Evolutionary conservation across 768 basidiomycete genomes (phyloP).

Genomic region (Mycena epipterygia): DNA sequence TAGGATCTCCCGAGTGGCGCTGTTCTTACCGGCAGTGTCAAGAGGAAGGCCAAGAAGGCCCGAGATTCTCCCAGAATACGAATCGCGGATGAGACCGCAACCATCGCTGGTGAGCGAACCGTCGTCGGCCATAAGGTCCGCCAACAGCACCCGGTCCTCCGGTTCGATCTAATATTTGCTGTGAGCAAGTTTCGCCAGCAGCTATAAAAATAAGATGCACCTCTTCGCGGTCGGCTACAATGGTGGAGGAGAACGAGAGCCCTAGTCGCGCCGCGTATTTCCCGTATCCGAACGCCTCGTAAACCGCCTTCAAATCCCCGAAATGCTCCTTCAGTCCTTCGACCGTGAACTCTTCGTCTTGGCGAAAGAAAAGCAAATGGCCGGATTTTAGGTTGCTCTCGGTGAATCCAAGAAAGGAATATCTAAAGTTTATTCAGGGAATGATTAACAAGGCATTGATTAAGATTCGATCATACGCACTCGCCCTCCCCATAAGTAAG

Average conservation of each 20-base stretch:
- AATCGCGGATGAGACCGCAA: conserved; percentile 39
- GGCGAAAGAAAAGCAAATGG: conserved; percentile 35
- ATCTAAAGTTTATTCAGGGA: conserved; percentile 22
- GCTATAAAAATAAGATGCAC: conserved; percentile 11
- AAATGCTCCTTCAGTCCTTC: conserved; percentile 31
- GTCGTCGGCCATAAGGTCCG: conserved; percentile 36
- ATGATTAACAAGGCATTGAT: background rate
- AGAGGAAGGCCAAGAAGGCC: conserved; percentile 6
- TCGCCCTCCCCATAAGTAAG: background rate
- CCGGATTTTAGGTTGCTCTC: conserved; percentile 37
- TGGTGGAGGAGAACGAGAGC: conserved; percentile 41
- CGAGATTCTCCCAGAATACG: conserved; percentile 30
- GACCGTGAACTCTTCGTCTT: conserved; percentile 32
- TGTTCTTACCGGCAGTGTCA: conserved; percentile 31
- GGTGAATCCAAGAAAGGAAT: conserved; percentile 35
- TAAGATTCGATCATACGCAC: conserved; percentile 22
- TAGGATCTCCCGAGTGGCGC: background rate
- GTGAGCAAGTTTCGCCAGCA: background rate
- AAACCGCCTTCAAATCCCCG: conserved; percentile 38
- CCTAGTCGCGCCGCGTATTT: conserved; percentile 42
- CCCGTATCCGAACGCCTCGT: conserved; percentile 35
- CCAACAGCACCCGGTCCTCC: conserved; percentile 19
- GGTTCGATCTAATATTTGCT: conserved; percentile 25
- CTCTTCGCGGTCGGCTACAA: conserved; percentile 24
- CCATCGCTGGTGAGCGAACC: conserved; percentile 41